Conservation (phyloP, 371 early-diverging fungal genomes). For the Lichtheimia corymbifera region DNA sequence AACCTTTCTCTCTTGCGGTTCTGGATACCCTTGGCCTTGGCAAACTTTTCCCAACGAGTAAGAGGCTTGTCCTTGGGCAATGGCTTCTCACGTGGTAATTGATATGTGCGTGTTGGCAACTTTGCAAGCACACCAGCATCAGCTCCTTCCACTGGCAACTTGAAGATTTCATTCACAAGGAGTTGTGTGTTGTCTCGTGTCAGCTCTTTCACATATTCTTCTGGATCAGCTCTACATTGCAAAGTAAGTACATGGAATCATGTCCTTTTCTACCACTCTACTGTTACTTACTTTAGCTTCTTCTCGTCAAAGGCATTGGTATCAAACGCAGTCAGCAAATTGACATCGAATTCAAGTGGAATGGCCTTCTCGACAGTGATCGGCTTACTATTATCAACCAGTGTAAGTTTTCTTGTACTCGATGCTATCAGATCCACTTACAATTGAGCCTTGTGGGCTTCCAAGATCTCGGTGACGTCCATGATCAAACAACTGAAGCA, state of each 20-base stretch:
- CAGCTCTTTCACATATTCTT: slow-evolving; percentile 68
- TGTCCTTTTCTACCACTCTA: slow-evolving; percentile 2
- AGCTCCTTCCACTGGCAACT: slow-evolving; percentile 70
- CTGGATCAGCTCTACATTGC: slow-evolving; percentile 25
- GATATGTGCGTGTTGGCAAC: slow-evolving; percentile 71
- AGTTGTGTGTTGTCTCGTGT: slow-evolving; percentile 87
- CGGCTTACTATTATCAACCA: slow-evolving; percentile 45
- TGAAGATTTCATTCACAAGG: slow-evolving; percentile 87
- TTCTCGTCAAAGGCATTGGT: slow-evolving; percentile 74
- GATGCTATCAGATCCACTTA: slow-evolving; percentile 24
- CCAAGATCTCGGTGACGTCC: slow-evolving; percentile 73
- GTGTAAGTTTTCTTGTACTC: neutral
- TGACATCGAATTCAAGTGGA: slow-evolving; percentile 87
- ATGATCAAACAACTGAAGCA: slow-evolving; percentile 34
- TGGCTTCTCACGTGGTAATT: slow-evolving; percentile 90
- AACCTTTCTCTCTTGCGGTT: slow-evolving; percentile 84
- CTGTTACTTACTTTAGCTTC: slow-evolving; percentile 53
- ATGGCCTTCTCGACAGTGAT: slow-evolving; percentile 72
- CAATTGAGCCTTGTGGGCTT: slow-evolving; percentile 65
- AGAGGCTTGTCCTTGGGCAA: slow-evolving; percentile 84
- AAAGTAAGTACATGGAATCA: neutral
- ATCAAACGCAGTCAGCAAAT: slow-evolving; percentile 79
- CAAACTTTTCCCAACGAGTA: slow-evolving; percentile 99
- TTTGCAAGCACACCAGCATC: slow-evolving; percentile 81
- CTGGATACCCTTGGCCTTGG: slow-evolving; percentile 95